Base-by-base conservation (phyloP, 257 asterid genomes). In the Orobanche coerulescens region DNA sequence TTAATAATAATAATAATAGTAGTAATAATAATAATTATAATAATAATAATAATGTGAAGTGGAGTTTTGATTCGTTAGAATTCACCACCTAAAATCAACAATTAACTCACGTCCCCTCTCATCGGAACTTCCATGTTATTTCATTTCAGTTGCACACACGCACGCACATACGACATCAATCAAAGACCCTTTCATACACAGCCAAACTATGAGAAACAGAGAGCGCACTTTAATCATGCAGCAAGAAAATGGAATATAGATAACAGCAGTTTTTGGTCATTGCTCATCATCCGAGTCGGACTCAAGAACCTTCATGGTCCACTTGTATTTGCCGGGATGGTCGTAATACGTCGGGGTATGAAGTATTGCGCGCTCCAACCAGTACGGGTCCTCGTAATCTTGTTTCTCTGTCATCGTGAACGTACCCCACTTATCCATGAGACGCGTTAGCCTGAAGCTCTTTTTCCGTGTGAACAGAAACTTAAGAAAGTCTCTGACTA, bases 391-490 rank as follows among this genome's bases (percentile, higher is more conserved):
- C 20, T 47, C 84, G 15, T 52, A 68, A 64, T 43, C 73, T 20
- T 59, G 67, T 62, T 61, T 61, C 56, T 59, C 60, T 51, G 25
- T 67, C 81, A 75, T 44, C 36, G 58, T 71, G 66, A 70, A 70
- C 15, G 30, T 60, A 62, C 56, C 57, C 78, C 82, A 84, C 13
- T 58, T 33, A 46, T 68, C 65, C 1, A 78, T 58, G 20, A 78
- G 64, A 9, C 85, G 84, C 47, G n/a, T 24, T 8, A 87, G 78
- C 58, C 95, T 95, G 12, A 78, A n/a, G 51, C 95, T 90, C 84
- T 55, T 70, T 61, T 69, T 65, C 44, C 87, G 59, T 43, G 66
- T 75, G 60, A 87, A 81, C 40, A 90, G 22, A 39, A 67, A 78
- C 79, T 50, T 82, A 59, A 84, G 59, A 0, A 70, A 62, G 76